These are phyloP conservation scores for Metschnikowia arizonensis DNA, from an alignment of 805 yeast genomes.

Conservation along the genomic window DNA sequence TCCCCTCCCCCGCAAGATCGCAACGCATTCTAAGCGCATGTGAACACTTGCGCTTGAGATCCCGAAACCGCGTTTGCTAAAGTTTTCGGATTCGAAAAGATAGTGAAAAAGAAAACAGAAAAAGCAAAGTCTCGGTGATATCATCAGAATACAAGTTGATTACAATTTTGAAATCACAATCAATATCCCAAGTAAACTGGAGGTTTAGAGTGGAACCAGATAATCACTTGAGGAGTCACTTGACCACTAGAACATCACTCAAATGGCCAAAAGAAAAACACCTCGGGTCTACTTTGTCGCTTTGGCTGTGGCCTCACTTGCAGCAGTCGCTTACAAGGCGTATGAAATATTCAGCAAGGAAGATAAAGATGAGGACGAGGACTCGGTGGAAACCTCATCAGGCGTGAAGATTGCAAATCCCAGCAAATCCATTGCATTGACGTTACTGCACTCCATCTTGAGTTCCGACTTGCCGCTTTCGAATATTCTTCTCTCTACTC, in stretches of 20 bases:
- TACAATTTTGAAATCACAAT: neutral
- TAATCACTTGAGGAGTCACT: no score
- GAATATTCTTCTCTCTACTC: conserved; percentile 34
- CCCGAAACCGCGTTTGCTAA: neutral
- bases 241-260: no score
- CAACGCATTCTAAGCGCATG: neutral
- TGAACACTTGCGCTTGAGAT: neutral
- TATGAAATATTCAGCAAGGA: conserved; percentile 21
- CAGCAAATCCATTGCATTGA: conserved; percentile 37
- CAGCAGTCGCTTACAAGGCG: conserved; percentile 31
- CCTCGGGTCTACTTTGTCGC: conserved; percentile 33
- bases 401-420: conserved; percentile 16
- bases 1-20: conserved; percentile 1
- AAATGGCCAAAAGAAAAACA: conserved; percentile 20
- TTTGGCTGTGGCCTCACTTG: conserved; percentile 32
- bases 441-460: conserved; percentile 40
- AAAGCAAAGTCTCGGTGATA: neutral
- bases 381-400: neutral
- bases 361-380: neutral
- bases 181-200: no score
- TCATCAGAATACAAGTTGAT: neutral
- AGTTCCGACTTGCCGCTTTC: conserved; percentile 34
- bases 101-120: neutral
- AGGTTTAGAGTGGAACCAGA: no score
- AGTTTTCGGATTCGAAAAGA: neutral